These are phyloP conservation scores for Silene noctiflora DNA, from an alignment of 179 eudicot species.

Conservation along the genomic window DNA sequence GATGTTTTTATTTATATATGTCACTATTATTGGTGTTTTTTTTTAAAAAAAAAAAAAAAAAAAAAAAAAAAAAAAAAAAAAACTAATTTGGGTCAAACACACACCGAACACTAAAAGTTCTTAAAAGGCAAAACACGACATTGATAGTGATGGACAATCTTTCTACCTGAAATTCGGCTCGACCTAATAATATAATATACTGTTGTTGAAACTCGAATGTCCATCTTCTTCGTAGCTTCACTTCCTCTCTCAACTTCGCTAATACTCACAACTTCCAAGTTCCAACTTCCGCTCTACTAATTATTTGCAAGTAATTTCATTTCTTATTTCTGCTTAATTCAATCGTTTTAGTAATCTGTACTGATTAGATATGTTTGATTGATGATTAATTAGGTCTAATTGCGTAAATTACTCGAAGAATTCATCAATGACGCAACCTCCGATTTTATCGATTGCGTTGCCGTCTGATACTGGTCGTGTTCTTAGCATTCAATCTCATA, in stretches of 20 bases:
- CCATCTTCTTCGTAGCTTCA: not conserved
- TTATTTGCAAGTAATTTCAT: not conserved
- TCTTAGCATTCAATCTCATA: slow-evolving; percentile 94
- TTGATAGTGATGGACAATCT: too few species aligned
- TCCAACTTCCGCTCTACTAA: slow-evolving; percentile 2
- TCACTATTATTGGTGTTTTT: too few species aligned
- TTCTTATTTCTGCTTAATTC: not conserved
- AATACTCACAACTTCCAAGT: not conserved
- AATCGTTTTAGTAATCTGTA: not conserved
- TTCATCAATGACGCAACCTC: slow-evolving; percentile 64
- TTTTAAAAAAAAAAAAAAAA: too few species aligned
- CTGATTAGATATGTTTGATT: not conserved
- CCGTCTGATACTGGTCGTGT: slow-evolving; percentile 91
- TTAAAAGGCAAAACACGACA: too few species aligned
- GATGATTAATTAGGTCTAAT: slow-evolving; percentile 18
- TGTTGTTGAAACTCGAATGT: slow-evolving; percentile 9
- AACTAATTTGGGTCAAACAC: too few species aligned
- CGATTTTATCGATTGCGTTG: slow-evolving; percentile 71
- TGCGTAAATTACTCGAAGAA: slow-evolving; percentile 35
- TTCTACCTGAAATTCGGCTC: too few species aligned
- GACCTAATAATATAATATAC: slow-evolving; percentile 8
- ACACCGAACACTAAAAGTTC: too few species aligned
- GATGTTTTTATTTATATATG: too few species aligned
- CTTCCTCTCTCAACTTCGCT: not conserved
- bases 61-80: too few species aligned